These are phyloP conservation scores for Trichoderma sp. DNA, from an alignment of 2,329 filamentous ascomycete species.

Conservation along the genomic window DNA sequence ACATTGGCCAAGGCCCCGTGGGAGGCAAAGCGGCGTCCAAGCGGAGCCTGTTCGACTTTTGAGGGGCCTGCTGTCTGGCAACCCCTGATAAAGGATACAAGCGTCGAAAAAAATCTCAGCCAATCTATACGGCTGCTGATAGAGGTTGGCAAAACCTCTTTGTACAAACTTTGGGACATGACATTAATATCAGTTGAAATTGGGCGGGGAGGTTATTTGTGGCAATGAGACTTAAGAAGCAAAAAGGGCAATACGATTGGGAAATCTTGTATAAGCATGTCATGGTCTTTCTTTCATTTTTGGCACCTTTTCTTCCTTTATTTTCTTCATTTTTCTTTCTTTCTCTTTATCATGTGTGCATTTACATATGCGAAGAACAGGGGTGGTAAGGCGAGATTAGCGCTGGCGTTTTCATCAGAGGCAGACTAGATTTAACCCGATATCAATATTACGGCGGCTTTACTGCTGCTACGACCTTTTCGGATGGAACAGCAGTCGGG, in stretches of 20 bases:
- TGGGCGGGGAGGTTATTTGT: neutral
- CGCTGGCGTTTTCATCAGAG: constrained; percentile 30
- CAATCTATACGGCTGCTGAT: neutral
- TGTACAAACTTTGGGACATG: constrained; percentile 4
- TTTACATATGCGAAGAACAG: constrained; percentile 27
- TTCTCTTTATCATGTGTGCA: constrained; percentile 26
- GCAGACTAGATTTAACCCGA: constrained; percentile 24
- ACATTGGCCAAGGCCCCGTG: constrained; percentile 34
- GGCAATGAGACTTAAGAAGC: constrained; percentile 16
- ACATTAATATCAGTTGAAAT: constrained; percentile 4
- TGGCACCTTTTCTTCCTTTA: constrained; percentile 9
- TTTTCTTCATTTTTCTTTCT: constrained; percentile 11
- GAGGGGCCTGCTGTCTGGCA: neutral
- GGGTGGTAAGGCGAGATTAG: constrained; percentile 29
- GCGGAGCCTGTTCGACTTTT: constrained; percentile 19
- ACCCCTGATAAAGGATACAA: neutral
- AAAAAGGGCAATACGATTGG: constrained; percentile 21
- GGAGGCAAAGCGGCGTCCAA: constrained; percentile 28
- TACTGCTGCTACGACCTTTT: neutral
- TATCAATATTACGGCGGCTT: constrained; percentile 12
- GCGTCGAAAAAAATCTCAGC: neutral
- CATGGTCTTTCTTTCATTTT: constrained; percentile 23
- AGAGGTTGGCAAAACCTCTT: neutral
- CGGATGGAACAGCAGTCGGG: neutral
- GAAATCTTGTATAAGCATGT: constrained; percentile 31